Evolutionary conservation across 23 red algal species (phyloP).

Genomic region (Gracilaria domingensis): DNA sequence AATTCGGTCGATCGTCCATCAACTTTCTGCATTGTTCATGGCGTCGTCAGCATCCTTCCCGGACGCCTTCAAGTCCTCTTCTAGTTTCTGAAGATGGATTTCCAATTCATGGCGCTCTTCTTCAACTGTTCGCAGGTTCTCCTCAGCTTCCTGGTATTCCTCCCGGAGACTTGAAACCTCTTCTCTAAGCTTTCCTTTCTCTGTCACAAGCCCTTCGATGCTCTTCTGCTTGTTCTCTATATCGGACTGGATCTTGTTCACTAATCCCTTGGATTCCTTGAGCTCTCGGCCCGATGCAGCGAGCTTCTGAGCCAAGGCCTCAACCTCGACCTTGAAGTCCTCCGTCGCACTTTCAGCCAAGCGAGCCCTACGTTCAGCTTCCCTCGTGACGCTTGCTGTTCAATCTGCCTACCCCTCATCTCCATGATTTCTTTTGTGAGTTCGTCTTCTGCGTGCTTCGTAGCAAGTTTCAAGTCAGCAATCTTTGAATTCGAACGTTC

Average conservation of each 20-base stretch:
- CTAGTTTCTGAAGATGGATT: neutral
- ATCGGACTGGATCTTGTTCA: slow-evolving; percentile 8
- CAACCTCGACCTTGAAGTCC: slow-evolving; percentile 50
- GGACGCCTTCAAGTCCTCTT: neutral
- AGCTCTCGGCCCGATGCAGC: neutral
- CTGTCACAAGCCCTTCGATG: slow-evolving; percentile 4
- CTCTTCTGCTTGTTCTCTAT: neutral
- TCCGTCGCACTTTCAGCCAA: slow-evolving; percentile 34
- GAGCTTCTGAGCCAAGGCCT: slow-evolving; percentile 33
- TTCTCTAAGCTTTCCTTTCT: slow-evolving; percentile 9
- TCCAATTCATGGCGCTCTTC: neutral
- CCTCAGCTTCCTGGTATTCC: neutral
- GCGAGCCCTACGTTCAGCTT: slow-evolving; percentile 45
- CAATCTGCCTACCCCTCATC: slow-evolving; percentile 22
- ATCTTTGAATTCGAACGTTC: slow-evolving; percentile 57
- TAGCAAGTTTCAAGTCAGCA: slow-evolving; percentile 38
- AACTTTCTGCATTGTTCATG: slow-evolving; percentile 4
- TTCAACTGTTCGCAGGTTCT: neutral
- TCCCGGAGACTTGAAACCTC: neutral
- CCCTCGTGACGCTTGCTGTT: slow-evolving; percentile 28
- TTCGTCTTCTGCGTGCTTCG: slow-evolving; percentile 39
- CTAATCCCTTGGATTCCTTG: neutral
- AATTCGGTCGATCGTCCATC: neutral
- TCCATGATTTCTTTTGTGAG: slow-evolving; percentile 47
- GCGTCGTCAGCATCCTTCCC: neutral